Conservation (phyloP, 208 protist species). For the Lotmaria passim region DNA sequence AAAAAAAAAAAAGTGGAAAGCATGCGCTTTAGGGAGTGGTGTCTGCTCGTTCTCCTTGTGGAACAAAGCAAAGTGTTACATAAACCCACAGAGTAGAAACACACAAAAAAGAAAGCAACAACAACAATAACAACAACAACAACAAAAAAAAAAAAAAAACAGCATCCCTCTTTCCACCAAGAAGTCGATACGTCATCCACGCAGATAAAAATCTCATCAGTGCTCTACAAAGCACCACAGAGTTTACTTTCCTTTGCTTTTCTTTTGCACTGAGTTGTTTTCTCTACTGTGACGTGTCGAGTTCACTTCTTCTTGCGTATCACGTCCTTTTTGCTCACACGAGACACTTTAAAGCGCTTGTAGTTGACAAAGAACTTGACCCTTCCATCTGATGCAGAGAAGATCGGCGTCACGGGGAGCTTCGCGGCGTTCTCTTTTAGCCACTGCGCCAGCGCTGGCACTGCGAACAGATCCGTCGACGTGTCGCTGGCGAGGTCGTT, state of each 20-base stretch:
- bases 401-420: slow-evolving; percentile 48
- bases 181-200: too few relatives aligned
- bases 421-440: slow-evolving; percentile 40
- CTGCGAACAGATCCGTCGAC: slow-evolving; percentile 12
- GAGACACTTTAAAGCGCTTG: slow-evolving; percentile 36
- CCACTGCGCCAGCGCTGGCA: slow-evolving; percentile 46
- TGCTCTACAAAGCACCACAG: neutral
- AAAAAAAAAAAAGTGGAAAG: neutral
- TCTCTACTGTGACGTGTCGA: too few relatives aligned
- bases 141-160: too few relatives aligned
- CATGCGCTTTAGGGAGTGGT: too few relatives aligned
- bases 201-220: too few relatives aligned
- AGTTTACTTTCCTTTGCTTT: slow-evolving; percentile 21
- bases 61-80: too few relatives aligned
- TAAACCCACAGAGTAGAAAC: too few relatives aligned
- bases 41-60: too few relatives aligned
- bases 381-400: slow-evolving; percentile 31
- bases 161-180: too few relatives aligned
- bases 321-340: slow-evolving; percentile 26
- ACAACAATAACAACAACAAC: too few relatives aligned
- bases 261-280: too few relatives aligned
- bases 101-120: too few relatives aligned
- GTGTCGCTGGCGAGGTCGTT: slow-evolving; percentile 19
- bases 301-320: slow-evolving; percentile 23
- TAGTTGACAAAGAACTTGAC: slow-evolving; percentile 60